phyloP scores from a whole-genome alignment of 2,329 filamentous ascomycete species.

The Juglanconis juglandina region DNA sequence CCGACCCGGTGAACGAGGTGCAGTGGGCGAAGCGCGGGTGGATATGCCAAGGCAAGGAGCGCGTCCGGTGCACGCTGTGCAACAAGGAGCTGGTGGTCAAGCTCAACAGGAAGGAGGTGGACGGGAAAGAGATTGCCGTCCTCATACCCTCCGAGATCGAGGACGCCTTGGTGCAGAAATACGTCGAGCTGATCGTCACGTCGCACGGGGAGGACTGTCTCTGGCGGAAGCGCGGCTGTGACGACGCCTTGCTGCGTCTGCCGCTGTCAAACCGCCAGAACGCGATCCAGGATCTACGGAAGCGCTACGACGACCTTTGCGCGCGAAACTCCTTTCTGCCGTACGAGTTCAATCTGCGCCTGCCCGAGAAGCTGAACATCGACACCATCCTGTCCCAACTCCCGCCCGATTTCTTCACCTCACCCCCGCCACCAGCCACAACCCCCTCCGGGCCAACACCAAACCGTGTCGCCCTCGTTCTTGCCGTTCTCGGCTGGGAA shows the following conservation, averaged over 20 bases:
- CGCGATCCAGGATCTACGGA: constrained; percentile 55
- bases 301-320: constrained; percentile 64
- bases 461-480: constrained; percentile 61
- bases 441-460: constrained; percentile 32
- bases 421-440: constrained; percentile 35
- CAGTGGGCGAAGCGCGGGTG: constrained; percentile 94
- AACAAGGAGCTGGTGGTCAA: constrained; percentile 80
- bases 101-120: constrained; percentile 58
- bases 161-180: constrained; percentile 71
- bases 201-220: constrained; percentile 79
- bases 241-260: constrained; percentile 61
- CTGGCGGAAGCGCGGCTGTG: constrained; percentile 85
- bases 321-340: constrained; percentile 54
- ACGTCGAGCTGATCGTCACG: constrained; percentile 66
- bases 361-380: constrained; percentile 51
- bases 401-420: constrained; percentile 52
- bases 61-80: constrained; percentile 81
- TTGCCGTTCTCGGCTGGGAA: constrained; percentile 76
- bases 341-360: constrained; percentile 58
- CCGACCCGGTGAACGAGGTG: constrained; percentile 78
- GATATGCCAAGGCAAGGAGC: constrained; percentile 79
- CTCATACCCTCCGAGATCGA: constrained; percentile 61
- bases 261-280: constrained; percentile 59
- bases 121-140: constrained; percentile 52
- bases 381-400: constrained; percentile 49